phyloP scores from a whole-genome alignment of 441 rosid genomes.

The Hypseocharis bilobata region DNA sequence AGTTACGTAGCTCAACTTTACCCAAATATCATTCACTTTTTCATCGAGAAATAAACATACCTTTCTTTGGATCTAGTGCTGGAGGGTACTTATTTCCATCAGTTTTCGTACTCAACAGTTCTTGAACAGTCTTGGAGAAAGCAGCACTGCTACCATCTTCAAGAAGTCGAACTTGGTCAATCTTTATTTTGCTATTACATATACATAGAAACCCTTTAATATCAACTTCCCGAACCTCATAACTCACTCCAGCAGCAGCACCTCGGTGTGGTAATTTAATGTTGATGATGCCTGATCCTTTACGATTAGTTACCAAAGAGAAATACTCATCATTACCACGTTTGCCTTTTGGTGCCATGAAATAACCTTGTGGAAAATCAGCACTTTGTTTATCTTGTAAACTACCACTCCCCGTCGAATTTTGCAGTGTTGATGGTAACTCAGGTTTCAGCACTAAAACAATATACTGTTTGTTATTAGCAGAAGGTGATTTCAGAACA shows the following conservation, averaged over 20 bases:
- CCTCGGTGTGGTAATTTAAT: constrained; percentile 61
- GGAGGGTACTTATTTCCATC: constrained; percentile 68
- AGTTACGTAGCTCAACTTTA: constrained; percentile 10
- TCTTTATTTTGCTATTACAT: constrained; percentile 46
- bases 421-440: constrained; percentile 37
- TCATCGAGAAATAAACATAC: constrained; percentile 30
- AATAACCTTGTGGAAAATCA: constrained; percentile 43
- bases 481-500: constrained; percentile 48
- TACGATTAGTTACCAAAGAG: constrained; percentile 42
- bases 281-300: constrained; percentile 56
- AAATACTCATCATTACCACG: constrained; percentile 61
- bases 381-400: constrained; percentile 43
- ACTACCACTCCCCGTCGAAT: constrained; percentile 32
- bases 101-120: constrained; percentile 51
- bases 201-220: constrained; percentile 55
- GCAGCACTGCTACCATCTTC: constrained; percentile 53
- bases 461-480: constrained; percentile 47
- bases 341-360: constrained; percentile 66
- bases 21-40: not conserved
- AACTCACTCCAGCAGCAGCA: constrained; percentile 69
- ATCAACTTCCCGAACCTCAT: constrained; percentile 71
- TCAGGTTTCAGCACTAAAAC: constrained; percentile 74
- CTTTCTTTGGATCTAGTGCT: constrained; percentile 65
- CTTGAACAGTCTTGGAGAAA: constrained; percentile 74
- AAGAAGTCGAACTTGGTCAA: constrained; percentile 62